These are phyloP conservation scores for Cytospora chrysosperma DNA, from an alignment of 2,329 filamentous ascomycete species.

Conservation along the genomic window DNA sequence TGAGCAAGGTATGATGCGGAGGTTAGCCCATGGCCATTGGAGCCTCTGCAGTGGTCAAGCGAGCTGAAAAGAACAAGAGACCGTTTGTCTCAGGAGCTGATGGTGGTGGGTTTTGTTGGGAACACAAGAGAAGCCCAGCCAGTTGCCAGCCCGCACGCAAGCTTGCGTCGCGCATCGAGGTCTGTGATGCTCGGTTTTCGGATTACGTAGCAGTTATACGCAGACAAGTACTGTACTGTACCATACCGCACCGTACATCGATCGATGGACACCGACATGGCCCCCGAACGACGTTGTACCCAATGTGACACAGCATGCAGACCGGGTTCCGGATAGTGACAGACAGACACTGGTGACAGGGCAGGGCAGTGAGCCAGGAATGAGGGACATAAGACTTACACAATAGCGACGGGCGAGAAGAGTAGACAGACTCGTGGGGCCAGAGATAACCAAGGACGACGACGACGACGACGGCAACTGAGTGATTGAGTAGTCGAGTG, in stretches of 20 bases:
- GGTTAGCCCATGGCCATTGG: constrained; percentile 11
- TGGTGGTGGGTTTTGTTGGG: constrained; percentile 7
- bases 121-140: constrained; percentile 10
- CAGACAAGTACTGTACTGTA: background rate
- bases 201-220: constrained; percentile 1
- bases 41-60: constrained; percentile 8
- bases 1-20: constrained; percentile 3
- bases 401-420: constrained; percentile 24
- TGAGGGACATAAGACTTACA: constrained; percentile 16
- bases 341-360: background rate
- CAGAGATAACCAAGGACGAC: background rate
- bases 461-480: background rate
- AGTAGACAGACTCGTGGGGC: constrained; percentile 10
- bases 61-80: constrained; percentile 11
- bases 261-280: background rate
- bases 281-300: background rate
- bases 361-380: background rate
- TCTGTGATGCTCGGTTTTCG: background rate
- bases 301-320: constrained; percentile 4
- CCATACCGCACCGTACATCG: background rate
- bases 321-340: background rate
- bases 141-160: background rate
- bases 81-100: constrained; percentile 13
- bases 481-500: background rate
- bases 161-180: constrained; percentile 5